Evolutionary conservation across 805 yeast species (phyloP).

Genomic region (Debaryomyces maramus): DNA sequence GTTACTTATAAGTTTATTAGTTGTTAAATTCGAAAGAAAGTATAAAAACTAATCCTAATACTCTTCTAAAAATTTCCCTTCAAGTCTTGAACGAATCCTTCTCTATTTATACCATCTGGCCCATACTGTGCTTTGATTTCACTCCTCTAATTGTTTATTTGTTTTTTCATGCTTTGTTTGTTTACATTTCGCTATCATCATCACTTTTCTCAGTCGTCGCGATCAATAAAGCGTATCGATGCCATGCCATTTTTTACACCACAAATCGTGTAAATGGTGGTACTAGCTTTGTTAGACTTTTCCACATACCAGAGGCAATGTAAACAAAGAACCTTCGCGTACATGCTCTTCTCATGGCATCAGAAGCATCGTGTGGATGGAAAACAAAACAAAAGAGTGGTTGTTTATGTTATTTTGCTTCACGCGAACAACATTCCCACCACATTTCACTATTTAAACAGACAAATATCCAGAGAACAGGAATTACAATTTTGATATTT

Average conservation of each 20-base stretch:
- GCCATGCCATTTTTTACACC: background rate
- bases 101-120: constrained; percentile 1
- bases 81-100: background rate
- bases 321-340: constrained; percentile 1
- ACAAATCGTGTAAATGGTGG: background rate
- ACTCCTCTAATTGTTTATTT: constrained; percentile 1
- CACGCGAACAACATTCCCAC: too few species aligned
- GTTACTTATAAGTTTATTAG: constrained; percentile 26
- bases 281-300: background rate
- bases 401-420: too few species aligned
- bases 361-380: background rate
- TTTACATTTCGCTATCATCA: background rate
- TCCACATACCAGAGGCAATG: background rate
- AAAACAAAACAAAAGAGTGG: too few species aligned
- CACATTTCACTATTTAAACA: background rate
- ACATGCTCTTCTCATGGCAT: background rate
- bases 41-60: background rate
- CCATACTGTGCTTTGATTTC: background rate
- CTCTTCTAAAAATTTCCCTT: background rate
- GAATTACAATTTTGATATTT: background rate
- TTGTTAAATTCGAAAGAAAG: constrained; percentile 10
- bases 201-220: background rate
- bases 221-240: background rate
- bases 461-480: background rate
- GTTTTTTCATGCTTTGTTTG: background rate